phyloP scores from a whole-genome alignment of 164 flowering plant species.

The Stephania cephalantha region DNA sequence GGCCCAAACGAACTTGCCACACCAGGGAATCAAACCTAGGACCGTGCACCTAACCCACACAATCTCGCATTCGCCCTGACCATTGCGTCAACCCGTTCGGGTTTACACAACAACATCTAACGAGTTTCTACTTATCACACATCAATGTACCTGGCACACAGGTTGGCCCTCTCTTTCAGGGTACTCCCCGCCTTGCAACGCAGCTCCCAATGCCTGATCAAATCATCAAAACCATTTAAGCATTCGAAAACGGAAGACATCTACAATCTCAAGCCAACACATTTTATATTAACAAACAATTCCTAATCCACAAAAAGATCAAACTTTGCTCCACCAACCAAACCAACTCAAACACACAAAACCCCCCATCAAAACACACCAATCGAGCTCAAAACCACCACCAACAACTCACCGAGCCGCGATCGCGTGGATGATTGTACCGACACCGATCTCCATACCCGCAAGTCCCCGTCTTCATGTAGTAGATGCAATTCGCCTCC shows the following conservation, averaged over 20 bases:
- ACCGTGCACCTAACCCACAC: neutral
- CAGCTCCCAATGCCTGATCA: constrained; percentile 54
- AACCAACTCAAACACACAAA: constrained; percentile 7
- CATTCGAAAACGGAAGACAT: neutral
- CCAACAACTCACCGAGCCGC: constrained; percentile 37
- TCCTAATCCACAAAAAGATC: constrained; percentile 15
- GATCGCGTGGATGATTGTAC: constrained; percentile 82
- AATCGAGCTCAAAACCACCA: neutral
- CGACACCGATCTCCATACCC: constrained; percentile 83
- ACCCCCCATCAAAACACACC: neutral
- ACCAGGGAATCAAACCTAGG: neutral
- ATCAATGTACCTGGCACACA: constrained; percentile 63
- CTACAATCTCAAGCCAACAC: too few species aligned
- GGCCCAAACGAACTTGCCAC: neutral
- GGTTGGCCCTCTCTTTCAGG: constrained; percentile 90
- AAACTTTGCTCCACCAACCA: constrained; percentile 8
- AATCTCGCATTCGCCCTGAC: neutral
- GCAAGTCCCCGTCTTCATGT: constrained; percentile 78
- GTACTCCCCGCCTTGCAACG: constrained; percentile 52
- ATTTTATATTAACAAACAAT: neutral
- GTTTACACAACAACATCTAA: neutral
- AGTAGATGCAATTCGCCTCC: constrained; percentile 61
- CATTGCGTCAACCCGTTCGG: too few species aligned
- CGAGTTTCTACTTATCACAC: neutral
- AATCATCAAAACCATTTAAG: neutral